A percentile compares a stretch with the other conserved stretches of the same genome.
Conservation (phyloP, 768 basidiomycete genomes). For the Cystofilobasidium ferigula region DNA sequence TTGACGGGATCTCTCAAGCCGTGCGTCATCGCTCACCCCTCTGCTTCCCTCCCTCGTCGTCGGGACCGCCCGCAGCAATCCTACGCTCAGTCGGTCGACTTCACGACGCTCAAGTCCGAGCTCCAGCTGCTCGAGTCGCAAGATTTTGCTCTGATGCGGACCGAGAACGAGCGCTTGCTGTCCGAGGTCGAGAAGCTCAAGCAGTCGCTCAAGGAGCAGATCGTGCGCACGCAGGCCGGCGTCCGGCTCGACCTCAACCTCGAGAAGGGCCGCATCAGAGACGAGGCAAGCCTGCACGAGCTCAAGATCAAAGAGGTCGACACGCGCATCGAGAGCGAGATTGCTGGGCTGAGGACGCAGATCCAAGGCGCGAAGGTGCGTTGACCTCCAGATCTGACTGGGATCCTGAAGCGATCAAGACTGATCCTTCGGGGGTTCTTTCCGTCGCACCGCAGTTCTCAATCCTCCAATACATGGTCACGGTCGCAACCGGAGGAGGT, state of each 20-base stretch:
- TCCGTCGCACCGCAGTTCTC: background rate
- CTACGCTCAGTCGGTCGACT: constrained; percentile 59
- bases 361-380: constrained; percentile 17
- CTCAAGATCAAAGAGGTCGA: constrained; percentile 96
- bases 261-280: constrained; percentile 80
- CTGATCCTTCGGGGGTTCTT: background rate
- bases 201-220: constrained; percentile 81
- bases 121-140: constrained; percentile 94
- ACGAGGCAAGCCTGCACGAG: constrained; percentile 82
- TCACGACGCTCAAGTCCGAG: constrained; percentile 91
- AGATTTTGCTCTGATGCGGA: constrained; percentile 85
- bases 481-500: constrained; percentile 17
- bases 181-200: constrained; percentile 89
- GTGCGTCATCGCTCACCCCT: too few relatives aligned
- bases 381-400: background rate
- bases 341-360: constrained; percentile 59
- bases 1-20: too few relatives aligned
- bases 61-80: constrained; percentile 31
- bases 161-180: constrained; percentile 87
- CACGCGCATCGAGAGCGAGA: constrained; percentile 91
- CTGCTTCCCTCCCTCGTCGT: background rate
- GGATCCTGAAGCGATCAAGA: background rate
- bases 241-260: constrained; percentile 89
- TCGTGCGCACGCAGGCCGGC: constrained; percentile 80
- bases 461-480: constrained; percentile 18